Evolutionary conservation across 495 filamentous ascomycete genomes (phyloP).

Genomic region (Neurospora sp.): DNA sequence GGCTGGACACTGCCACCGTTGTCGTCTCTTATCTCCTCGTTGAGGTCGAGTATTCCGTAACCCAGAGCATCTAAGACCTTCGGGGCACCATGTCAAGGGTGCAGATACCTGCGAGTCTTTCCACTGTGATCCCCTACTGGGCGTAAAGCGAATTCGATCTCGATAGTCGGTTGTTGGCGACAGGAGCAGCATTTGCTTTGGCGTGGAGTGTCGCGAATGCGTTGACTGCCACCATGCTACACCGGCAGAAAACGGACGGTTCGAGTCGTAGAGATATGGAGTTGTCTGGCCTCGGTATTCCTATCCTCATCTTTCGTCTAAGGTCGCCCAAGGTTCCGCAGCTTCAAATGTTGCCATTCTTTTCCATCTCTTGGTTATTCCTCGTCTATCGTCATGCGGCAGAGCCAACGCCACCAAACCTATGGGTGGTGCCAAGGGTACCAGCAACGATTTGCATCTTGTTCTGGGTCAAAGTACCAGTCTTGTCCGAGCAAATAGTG

Average conservation of each 20-base stretch:
- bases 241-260: background rate
- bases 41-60: too few relatives aligned
- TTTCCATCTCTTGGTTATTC: background rate
- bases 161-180: background rate
- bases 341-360: background rate
- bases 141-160: background rate
- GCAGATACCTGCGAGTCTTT: background rate
- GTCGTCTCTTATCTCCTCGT: background rate
- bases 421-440: conserved; percentile 55
- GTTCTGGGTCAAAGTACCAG: conserved; percentile 88
- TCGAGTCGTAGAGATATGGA: background rate
- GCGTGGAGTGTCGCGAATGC: background rate
- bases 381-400: background rate
- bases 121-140: background rate
- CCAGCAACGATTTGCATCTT: conserved; percentile 83
- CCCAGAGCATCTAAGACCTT: background rate
- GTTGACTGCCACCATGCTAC: background rate
- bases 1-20: background rate
- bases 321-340: background rate
- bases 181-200: background rate
- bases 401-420: conserved; percentile 39
- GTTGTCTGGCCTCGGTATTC: background rate
- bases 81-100: background rate
- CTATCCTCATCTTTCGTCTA: background rate
- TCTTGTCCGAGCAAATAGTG: conserved; percentile 94